These are phyloP conservation scores for Backusella liffmaniae DNA, from an alignment of 192 early-diverging fungal species.

Conservation along the genomic window DNA sequence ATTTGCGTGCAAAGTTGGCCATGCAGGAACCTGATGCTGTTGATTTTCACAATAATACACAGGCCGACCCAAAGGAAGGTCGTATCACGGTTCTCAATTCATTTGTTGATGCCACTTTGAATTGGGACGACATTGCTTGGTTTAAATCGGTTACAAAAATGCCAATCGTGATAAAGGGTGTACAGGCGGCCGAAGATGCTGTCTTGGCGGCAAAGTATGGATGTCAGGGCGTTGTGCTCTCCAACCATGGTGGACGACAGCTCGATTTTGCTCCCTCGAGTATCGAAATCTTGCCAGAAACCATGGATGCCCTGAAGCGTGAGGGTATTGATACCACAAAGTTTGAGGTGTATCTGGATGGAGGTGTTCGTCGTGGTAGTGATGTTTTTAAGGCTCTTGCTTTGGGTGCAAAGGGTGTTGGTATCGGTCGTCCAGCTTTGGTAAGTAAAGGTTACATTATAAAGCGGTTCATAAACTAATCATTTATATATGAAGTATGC, in stretches of 20 bases:
- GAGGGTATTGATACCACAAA: constrained; percentile 46
- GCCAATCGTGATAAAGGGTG: constrained; percentile 92
- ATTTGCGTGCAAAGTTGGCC: constrained; percentile 75
- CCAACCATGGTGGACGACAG: constrained; percentile 98
- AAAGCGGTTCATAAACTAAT: not conserved
- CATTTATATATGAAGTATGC: constrained; percentile 44
- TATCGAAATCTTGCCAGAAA: constrained; percentile 88
- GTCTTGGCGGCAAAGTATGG: constrained; percentile 76
- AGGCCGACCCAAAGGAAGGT: constrained; percentile 45
- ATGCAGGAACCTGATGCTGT: constrained; percentile 30
- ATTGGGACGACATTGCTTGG: constrained; percentile 90
- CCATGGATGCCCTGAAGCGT: constrained; percentile 69
- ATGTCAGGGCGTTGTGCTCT: constrained; percentile 82
- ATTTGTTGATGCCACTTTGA: constrained; percentile 83
- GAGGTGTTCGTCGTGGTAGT: constrained; percentile 86
- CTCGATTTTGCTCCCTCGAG: constrained; percentile 66
- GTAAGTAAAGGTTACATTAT: constrained; percentile 20
- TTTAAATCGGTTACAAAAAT: constrained; percentile 77
- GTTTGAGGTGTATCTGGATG: constrained; percentile 92
- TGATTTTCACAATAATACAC: constrained; percentile 19
- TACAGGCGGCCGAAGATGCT: constrained; percentile 90
- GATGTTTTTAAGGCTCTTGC: constrained; percentile 97
- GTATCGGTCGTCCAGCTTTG: constrained; percentile 74
- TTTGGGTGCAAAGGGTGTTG: constrained; percentile 89
- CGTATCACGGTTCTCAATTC: constrained; percentile 66